Evolutionary conservation across 1,139 yeast species (phyloP).

Genomic region (Keqinozyma sinolaborantium): DNA sequence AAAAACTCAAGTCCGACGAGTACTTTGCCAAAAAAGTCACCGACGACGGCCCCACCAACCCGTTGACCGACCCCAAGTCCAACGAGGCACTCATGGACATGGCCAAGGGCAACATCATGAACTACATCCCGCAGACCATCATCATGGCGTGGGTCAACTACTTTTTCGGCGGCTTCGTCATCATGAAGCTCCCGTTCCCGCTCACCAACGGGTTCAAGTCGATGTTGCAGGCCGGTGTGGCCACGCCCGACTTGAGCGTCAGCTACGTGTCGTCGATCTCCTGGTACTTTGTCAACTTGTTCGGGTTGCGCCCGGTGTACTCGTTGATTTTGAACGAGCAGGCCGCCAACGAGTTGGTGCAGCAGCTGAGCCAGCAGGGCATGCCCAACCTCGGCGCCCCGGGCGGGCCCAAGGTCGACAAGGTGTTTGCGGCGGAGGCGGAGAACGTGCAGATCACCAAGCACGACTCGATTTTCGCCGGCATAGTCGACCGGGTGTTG

Average conservation of each 20-base stretch:
- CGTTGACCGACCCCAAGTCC: slow-evolving; percentile 66
- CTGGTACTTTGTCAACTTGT: slow-evolving; percentile 91
- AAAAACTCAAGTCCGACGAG: slow-evolving; percentile 48
- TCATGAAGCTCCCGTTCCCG: slow-evolving; percentile 61
- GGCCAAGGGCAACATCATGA: slow-evolving; percentile 79
- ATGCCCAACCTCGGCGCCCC: slow-evolving; percentile 46
- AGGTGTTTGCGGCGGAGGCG: slow-evolving; percentile 66
- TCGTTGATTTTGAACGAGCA: slow-evolving; percentile 58
- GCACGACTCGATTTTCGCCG: slow-evolving; percentile 52
- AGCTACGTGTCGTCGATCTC: slow-evolving; percentile 94
- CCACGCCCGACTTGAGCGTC: slow-evolving; percentile 81
- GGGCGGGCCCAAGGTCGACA: slow-evolving; percentile 58
- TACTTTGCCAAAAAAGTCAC: slow-evolving; percentile 44
- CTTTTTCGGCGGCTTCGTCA: slow-evolving; percentile 88
- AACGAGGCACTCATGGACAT: slow-evolving; percentile 76
- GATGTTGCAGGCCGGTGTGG: slow-evolving; percentile 88
- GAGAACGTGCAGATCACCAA: slow-evolving; percentile 69
- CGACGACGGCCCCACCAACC: slow-evolving; percentile 50
- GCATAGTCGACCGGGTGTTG: slow-evolving; percentile 64
- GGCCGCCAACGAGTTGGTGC: slow-evolving; percentile 50
- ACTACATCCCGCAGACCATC: slow-evolving; percentile 85
- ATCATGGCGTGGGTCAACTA: slow-evolving; percentile 97
- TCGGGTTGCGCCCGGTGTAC: slow-evolving; percentile 82
- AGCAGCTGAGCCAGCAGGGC: slow-evolving; percentile 45
- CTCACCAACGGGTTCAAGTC: slow-evolving; percentile 84